Evolutionary conservation across 192 early-diverging fungal species (phyloP).

Genomic region (Umbelopsis isabellina): DNA sequence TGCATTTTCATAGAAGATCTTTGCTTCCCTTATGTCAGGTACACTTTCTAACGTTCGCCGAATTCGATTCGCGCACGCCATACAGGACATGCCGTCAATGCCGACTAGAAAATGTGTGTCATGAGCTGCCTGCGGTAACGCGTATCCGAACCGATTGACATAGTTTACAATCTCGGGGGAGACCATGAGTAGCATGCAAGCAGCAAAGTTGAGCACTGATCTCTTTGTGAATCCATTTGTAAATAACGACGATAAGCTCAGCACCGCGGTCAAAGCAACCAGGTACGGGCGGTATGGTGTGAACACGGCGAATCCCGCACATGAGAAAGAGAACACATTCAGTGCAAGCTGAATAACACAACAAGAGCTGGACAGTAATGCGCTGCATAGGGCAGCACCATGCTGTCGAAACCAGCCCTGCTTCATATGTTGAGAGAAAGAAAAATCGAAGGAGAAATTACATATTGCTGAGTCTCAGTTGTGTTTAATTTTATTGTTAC

Average conservation of each 20-base stretch:
- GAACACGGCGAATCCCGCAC: conserved; percentile 59
- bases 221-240: conserved; percentile 33
- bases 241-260: conserved; percentile 26
- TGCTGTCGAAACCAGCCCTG: background rate
- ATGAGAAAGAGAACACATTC: conserved; percentile 55
- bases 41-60: conserved; percentile 36
- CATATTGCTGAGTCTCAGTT: too few relatives aligned
- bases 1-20: conserved; percentile 45
- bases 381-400: conserved; percentile 27
- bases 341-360: conserved; percentile 57
- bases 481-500: too few relatives aligned
- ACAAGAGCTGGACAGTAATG: conserved; percentile 52
- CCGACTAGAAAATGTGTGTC: conserved; percentile 31
- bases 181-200: conserved; percentile 37
- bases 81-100: conserved; percentile 52
- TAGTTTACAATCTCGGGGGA: conserved; percentile 47
- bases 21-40: conserved; percentile 33
- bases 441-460: too few relatives aligned
- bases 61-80: conserved; percentile 56
- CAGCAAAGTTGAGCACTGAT: conserved; percentile 20
- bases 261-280: conserved; percentile 27
- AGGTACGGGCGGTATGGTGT: conserved; percentile 52
- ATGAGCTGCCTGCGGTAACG: background rate
- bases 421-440: too few relatives aligned
- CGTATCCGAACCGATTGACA: conserved; percentile 14